These are phyloP conservation scores for Neonectria magnoliae DNA, from an alignment of 2,329 filamentous ascomycete species.

Conservation along the genomic window DNA sequence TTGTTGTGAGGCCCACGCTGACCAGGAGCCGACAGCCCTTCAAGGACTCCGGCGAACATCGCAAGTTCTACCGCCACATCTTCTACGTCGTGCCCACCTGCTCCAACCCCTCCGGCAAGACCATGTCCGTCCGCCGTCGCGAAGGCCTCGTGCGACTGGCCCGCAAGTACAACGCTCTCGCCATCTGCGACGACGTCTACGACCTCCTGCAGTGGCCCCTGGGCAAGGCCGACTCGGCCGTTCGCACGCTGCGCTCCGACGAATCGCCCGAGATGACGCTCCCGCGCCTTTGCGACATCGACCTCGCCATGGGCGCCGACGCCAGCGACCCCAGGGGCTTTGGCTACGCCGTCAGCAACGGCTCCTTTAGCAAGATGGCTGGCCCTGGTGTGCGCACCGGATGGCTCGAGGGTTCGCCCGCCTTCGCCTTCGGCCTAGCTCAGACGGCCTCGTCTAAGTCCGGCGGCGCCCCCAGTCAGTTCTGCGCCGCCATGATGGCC, in stretches of 20 bases:
- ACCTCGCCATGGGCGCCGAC: slow-evolving; percentile 70
- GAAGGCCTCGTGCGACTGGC: slow-evolving; percentile 78
- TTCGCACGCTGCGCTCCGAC: slow-evolving; percentile 41
- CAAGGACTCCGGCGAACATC: slow-evolving; percentile 66
- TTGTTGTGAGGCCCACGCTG: background rate
- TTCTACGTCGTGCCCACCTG: slow-evolving; percentile 92
- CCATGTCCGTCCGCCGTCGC: slow-evolving; percentile 77
- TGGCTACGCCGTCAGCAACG: slow-evolving; percentile 86
- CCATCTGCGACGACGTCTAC: slow-evolving; percentile 93
- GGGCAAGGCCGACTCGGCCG: slow-evolving; percentile 22
- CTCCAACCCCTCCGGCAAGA: slow-evolving; percentile 86
- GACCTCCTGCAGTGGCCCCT: slow-evolving; percentile 86
- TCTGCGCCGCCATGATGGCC: slow-evolving; percentile 62
- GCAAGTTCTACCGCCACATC: slow-evolving; percentile 86
- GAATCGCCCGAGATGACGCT: slow-evolving; percentile 62
- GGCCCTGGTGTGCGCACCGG: slow-evolving; percentile 85
- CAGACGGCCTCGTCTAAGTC: slow-evolving; percentile 64
- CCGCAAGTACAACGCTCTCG: slow-evolving; percentile 80
- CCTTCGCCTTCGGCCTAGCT: slow-evolving; percentile 61
- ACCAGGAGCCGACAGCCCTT: slow-evolving; percentile 49
- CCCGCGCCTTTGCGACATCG: slow-evolving; percentile 82
- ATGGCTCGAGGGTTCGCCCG: slow-evolving; percentile 81
- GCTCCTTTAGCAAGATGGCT: slow-evolving; percentile 88
- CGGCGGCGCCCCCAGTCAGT: slow-evolving; percentile 67
- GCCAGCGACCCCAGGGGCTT: slow-evolving; percentile 62